These are phyloP conservation scores for Rubia yunnanensis DNA, from an alignment of 257 asterid genomes.

Conservation along the genomic window DNA sequence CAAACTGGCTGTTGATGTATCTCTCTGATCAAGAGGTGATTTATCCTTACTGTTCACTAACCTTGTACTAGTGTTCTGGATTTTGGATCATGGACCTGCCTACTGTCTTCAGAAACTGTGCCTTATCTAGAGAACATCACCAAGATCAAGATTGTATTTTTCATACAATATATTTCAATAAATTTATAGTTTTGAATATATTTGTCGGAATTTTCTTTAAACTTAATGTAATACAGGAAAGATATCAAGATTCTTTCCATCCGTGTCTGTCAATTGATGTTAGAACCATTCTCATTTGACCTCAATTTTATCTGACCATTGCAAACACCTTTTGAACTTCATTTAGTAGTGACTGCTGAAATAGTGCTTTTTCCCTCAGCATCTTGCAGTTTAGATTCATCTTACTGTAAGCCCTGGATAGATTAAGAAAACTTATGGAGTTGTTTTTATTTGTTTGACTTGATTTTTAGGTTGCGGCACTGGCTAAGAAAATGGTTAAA, in stretches of 20 bases:
- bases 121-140: no score
- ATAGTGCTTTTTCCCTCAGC: neutral
- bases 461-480: constrained; percentile 57
- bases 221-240: neutral
- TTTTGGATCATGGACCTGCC: neutral
- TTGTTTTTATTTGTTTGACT: neutral
- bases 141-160: neutral
- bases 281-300: neutral
- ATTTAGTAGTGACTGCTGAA: neutral
- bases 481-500: constrained; percentile 63
- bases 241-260: neutral
- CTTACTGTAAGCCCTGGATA: no score
- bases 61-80: neutral
- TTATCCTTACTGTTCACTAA: constrained; percentile 5
- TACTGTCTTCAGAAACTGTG: neutral
- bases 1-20: constrained; percentile 96
- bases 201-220: neutral
- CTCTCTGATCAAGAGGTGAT: constrained; percentile 86
- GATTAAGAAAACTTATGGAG: neutral
- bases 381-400: no score
- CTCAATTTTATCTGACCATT: neutral
- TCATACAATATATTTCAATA: neutral
- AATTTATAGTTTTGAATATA: neutral
- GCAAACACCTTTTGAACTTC: neutral
- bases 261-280: neutral